phyloP scores from a whole-genome alignment of 306 rosid species.

The Ormosia emarginata region DNA sequence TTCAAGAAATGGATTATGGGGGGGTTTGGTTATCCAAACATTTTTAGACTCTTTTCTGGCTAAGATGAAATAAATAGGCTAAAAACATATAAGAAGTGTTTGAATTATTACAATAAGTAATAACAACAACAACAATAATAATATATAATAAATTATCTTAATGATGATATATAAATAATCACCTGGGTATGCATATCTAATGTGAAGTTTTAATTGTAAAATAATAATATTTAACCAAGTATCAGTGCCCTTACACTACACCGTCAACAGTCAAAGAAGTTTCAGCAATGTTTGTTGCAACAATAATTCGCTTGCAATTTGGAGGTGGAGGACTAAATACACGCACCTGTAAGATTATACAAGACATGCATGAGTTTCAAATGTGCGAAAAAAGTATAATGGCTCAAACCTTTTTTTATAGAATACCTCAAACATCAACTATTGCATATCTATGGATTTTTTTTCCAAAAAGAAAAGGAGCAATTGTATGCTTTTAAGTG shows the following conservation, averaged over 20 bases:
- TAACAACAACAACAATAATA: background rate
- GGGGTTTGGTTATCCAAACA: background rate
- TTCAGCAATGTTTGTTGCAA: slow-evolving; percentile 94
- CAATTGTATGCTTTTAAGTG: background rate
- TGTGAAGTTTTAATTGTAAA: background rate
- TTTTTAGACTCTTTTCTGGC: background rate
- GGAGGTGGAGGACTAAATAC: slow-evolving; percentile 86
- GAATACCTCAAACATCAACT: slow-evolving; percentile 9
- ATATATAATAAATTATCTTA: background rate
- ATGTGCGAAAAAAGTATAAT: background rate
- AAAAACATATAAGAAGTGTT: background rate
- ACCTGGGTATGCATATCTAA: background rate
- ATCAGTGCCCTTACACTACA: slow-evolving; percentile 71
- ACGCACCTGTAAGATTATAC: slow-evolving; percentile 65
- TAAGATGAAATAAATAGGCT: slow-evolving; percentile 7
- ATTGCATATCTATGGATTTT: background rate
- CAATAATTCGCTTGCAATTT: slow-evolving; percentile 89
- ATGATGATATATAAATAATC: background rate
- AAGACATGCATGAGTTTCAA: slow-evolving; percentile 28
- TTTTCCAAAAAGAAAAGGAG: too few species aligned
- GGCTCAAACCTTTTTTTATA: background rate
- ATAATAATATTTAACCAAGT: slow-evolving; percentile 17
- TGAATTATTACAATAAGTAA: background rate
- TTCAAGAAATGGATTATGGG: background rate
- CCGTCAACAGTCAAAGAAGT: slow-evolving; percentile 98